These are phyloP conservation scores for Tricholoma sp. DNA, from an alignment of 768 basidiomycete species.

Conservation along the genomic window DNA sequence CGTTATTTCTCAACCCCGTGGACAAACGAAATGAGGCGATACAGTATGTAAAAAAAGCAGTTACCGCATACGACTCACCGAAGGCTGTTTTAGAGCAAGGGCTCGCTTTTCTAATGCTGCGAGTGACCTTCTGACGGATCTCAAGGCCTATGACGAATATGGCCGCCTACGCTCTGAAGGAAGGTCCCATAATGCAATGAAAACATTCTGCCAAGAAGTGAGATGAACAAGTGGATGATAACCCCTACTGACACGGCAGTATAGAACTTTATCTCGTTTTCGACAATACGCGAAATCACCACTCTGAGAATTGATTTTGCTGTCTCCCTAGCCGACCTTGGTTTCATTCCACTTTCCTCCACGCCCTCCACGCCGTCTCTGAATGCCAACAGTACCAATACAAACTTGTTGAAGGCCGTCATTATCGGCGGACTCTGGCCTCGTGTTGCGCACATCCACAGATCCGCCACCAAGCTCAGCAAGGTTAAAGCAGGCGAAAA, in stretches of 20 bases:
- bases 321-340: slow-evolving; percentile 61
- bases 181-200: slow-evolving; percentile 39
- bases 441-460: slow-evolving; percentile 67
- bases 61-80: not conserved
- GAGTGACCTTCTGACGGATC: slow-evolving; percentile 84
- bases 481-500: slow-evolving; percentile 83
- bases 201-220: slow-evolving; percentile 71
- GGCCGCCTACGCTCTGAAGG: slow-evolving; percentile 43
- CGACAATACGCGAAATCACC: slow-evolving; percentile 72
- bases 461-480: slow-evolving; percentile 76
- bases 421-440: slow-evolving; percentile 88
- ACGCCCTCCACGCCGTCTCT: slow-evolving; percentile 43
- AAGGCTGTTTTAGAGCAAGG: slow-evolving; percentile 52
- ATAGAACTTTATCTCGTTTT: slow-evolving; percentile 79
- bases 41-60: slow-evolving; percentile 37
- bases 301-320: slow-evolving; percentile 77
- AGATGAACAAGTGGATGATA: not conserved
- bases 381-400: slow-evolving; percentile 61
- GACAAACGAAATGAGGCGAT: slow-evolving; percentile 81
- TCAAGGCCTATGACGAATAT: slow-evolving; percentile 69
- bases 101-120: slow-evolving; percentile 61
- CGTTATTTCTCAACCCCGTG: slow-evolving; percentile 76
- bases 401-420: slow-evolving; percentile 78
- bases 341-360: slow-evolving; percentile 53
- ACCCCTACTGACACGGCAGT: slow-evolving; percentile 1